A percentile compares a stretch with the other conserved stretches of the same genome.
phyloP scores from a whole-genome alignment of 495 filamentous ascomycete species.

The Amniculicola lignicola region DNA sequence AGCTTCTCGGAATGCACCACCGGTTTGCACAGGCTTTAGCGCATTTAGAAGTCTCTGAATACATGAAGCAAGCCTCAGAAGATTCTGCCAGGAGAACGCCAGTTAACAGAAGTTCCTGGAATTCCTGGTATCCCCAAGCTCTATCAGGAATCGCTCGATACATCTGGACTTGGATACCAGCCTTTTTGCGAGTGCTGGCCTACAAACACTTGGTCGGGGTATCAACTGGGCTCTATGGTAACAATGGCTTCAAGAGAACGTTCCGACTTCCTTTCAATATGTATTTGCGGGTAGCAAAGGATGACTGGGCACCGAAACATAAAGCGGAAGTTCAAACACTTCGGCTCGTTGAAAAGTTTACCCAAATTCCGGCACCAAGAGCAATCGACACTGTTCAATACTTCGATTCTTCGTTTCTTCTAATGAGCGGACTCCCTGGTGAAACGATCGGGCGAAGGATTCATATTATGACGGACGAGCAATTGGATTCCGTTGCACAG shows the following conservation, averaged over 20 bases:
- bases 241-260: conserved; percentile 2
- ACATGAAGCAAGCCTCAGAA: conserved; percentile 1
- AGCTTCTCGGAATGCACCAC: conserved; percentile 11
- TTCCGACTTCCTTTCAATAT: conserved; percentile 13
- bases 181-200: conserved; percentile 7
- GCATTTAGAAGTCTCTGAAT: conserved; percentile 14
- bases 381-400: conserved; percentile 8
- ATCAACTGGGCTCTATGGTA: conserved; percentile 1
- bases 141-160: conserved; percentile 1
- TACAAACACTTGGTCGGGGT: neutral
- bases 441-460: neutral
- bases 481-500: neutral
- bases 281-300: conserved; percentile 4
- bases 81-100: neutral
- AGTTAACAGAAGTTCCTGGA: neutral
- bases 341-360: conserved; percentile 9
- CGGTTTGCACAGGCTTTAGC: conserved; percentile 19
- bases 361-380: conserved; percentile 8
- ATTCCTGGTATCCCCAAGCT: neutral
- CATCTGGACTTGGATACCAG: conserved; percentile 4
- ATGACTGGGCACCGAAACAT: conserved; percentile 11
- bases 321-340: conserved; percentile 9
- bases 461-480: conserved; percentile 12
- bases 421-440: conserved; percentile 7
- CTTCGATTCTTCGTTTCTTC: conserved; percentile 12